phyloP scores from a whole-genome alignment of 2,329 filamentous ascomycete genomes.

The Bipolaris bicolor region DNA sequence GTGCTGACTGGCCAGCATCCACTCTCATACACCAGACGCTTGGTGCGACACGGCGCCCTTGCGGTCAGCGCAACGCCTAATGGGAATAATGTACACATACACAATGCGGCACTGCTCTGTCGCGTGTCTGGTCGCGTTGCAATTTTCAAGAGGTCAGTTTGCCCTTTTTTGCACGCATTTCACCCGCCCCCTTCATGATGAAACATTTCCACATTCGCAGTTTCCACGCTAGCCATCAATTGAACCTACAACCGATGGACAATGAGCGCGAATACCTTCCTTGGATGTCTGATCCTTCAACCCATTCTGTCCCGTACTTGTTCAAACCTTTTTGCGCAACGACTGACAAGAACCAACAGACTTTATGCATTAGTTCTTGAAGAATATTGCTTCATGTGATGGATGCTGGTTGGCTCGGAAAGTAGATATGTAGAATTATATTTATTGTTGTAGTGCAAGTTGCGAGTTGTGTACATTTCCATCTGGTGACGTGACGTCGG shows the following conservation, averaged over 20 bases:
- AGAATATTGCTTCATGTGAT: neutral
- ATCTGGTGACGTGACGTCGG: neutral
- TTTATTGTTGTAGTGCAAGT: neutral
- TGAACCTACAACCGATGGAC: slow-evolving; percentile 69
- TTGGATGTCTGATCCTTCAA: slow-evolving; percentile 72
- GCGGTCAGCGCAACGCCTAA: neutral
- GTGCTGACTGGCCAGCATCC: neutral
- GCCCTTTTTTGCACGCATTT: slow-evolving; percentile 13
- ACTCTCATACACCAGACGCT: neutral
- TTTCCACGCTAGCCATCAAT: slow-evolving; percentile 79
- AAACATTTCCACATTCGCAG: slow-evolving; percentile 83
- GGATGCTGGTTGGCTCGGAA: neutral
- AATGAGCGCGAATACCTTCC: slow-evolving; percentile 71
- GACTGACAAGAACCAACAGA: slow-evolving; percentile 29
- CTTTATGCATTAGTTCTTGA: neutral
- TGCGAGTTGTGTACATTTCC: too few species aligned
- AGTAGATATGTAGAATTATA: neutral
- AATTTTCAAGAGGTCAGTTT: slow-evolving; percentile 42
- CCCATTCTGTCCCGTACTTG: slow-evolving; percentile 12
- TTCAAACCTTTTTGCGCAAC: slow-evolving; percentile 8
- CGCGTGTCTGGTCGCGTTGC: neutral
- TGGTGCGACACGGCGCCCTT: slow-evolving; percentile 1
- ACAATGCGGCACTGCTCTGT: neutral
- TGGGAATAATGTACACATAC: neutral
- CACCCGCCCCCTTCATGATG: slow-evolving; percentile 62